Percentiles rank a stretch among this genome's conserved stretches.
Evolutionary conservation across 495 filamentous ascomycete genomes (phyloP).

Genomic region (Trichoderma erinaceum): DNA sequence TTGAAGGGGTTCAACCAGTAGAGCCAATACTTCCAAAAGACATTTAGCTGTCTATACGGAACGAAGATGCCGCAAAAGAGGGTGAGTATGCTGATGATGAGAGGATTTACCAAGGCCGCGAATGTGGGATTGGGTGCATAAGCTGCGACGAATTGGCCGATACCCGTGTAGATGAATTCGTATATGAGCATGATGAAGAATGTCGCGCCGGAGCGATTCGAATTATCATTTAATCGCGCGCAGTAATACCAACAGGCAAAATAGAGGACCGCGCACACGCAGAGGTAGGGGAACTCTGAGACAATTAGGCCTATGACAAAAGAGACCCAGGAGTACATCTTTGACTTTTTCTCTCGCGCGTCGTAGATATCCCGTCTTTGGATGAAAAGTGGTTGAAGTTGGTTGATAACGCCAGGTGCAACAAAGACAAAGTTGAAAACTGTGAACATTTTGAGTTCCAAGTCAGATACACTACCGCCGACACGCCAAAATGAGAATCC

Average conservation of each 20-base stretch:
- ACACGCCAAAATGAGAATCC: conserved; percentile 85
- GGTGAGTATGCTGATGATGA: conserved; percentile 73
- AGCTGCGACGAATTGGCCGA: conserved; percentile 81
- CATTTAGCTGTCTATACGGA: conserved; percentile 52
- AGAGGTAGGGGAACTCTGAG: conserved; percentile 67
- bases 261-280: conserved; percentile 61
- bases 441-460: conserved; percentile 80
- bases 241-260: conserved; percentile 77
- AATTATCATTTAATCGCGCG: conserved; percentile 60
- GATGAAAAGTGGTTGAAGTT: conserved; percentile 80
- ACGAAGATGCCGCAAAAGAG: conserved; percentile 72
- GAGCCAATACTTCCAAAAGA: conserved; percentile 75
- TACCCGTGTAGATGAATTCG: conserved; percentile 61
- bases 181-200: conserved; percentile 83
- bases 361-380: conserved; percentile 69
- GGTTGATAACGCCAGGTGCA: conserved; percentile 64
- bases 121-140: conserved; percentile 77
- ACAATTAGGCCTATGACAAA: conserved; percentile 73
- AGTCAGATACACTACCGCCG: conserved; percentile 57
- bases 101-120: conserved; percentile 48
- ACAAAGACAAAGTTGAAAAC: conserved; percentile 69
- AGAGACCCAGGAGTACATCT: conserved; percentile 79
- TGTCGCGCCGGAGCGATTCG: conserved; percentile 65
- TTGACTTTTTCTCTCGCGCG: conserved; percentile 64
- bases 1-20: conserved; percentile 66